Evolutionary conservation across 345 rosid genomes (phyloP).

Genomic region (Geranium brycei): DNA sequence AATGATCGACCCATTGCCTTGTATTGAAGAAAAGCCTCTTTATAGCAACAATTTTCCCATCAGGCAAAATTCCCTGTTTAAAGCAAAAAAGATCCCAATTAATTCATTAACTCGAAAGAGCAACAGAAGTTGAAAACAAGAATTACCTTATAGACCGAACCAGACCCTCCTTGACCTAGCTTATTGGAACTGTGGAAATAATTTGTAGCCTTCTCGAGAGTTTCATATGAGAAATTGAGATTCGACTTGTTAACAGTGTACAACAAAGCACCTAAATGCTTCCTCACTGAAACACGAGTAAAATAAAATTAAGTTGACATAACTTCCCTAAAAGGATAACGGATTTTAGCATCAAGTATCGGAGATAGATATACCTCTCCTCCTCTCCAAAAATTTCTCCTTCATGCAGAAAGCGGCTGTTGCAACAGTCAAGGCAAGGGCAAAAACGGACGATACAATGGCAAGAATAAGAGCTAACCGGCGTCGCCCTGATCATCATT

Average conservation of each 20-base stretch:
- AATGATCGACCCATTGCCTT: constrained; percentile 90
- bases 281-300: constrained; percentile 33
- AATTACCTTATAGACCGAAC: constrained; percentile 67
- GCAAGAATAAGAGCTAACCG: constrained; percentile 43
- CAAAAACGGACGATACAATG: constrained; percentile 31
- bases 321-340: not conserved
- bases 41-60: constrained; percentile 58
- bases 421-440: constrained; percentile 33
- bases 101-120: not conserved
- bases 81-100: not conserved
- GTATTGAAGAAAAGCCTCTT: constrained; percentile 84
- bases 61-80: constrained; percentile 49
- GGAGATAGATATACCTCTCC: constrained; percentile 29
- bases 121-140: constrained; percentile 2
- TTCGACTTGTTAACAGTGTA: constrained; percentile 48
- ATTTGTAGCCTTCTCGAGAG: constrained; percentile 67
- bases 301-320: not conserved
- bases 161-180: constrained; percentile 89
- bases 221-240: constrained; percentile 60
- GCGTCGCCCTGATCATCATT: constrained; percentile 26
- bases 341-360: not conserved
- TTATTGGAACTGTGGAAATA: constrained; percentile 59
- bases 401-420: constrained; percentile 25
- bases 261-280: constrained; percentile 46
- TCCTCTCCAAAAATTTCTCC: constrained; percentile 30